These are phyloP conservation scores for Aspergillus carbonarius DNA, from an alignment of 2,329 filamentous ascomycete species.

Conservation along the genomic window DNA sequence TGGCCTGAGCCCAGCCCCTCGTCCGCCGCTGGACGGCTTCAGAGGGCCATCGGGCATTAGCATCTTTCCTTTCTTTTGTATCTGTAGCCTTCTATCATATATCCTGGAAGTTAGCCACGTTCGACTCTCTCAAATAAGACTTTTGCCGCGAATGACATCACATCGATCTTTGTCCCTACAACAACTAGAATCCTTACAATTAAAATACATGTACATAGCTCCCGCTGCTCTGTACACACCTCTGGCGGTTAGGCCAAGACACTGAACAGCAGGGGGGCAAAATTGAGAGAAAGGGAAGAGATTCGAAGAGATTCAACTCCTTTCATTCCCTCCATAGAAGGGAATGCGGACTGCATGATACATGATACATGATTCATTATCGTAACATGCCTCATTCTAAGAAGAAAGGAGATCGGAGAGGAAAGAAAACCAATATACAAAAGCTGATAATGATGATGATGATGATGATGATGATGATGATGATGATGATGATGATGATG, in stretches of 20 bases:
- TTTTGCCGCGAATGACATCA: neutral
- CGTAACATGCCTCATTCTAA: neutral
- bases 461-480: neutral
- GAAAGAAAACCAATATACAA: neutral
- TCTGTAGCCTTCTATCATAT: slow-evolving; percentile 5
- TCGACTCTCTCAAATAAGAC: slow-evolving; percentile 24
- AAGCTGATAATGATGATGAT: neutral
- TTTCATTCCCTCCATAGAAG: neutral
- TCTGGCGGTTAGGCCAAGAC: no score
- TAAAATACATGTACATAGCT: no score
- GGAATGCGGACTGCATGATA: neutral
- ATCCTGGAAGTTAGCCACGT: neutral
- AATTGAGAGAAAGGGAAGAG: neutral
- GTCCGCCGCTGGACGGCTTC: slow-evolving; percentile 62
- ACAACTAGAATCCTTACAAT: neutral
- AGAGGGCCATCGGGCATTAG: slow-evolving; percentile 60
- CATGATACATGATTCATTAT: neutral
- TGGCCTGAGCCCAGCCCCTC: slow-evolving; percentile 72
- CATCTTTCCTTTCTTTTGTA: slow-evolving; percentile 15
- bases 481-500: neutral
- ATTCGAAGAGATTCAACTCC: neutral
- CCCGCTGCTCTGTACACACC: no score
- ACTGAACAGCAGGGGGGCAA: no score
- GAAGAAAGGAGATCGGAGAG: neutral
- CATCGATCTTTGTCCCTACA: neutral